Evolutionary conservation across 306 rosid species (phyloP).

Genomic region (Vicia villosa): DNA sequence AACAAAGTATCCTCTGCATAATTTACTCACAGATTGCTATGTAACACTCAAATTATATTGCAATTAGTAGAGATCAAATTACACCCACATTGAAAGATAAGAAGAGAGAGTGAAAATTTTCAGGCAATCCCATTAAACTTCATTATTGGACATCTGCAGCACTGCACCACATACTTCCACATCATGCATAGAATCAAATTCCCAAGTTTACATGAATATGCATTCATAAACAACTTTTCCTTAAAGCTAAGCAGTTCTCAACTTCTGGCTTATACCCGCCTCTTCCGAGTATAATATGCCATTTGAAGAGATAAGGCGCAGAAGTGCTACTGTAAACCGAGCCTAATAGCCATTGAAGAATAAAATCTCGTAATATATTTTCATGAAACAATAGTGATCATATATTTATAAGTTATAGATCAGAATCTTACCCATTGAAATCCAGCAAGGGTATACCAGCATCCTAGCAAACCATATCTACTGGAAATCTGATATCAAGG

Average conservation of each 20-base stretch:
- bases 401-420: conserved; percentile 10
- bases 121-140: not conserved
- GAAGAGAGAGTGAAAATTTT: not conserved
- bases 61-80: not conserved
- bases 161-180: not conserved
- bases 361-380: conserved; percentile 24
- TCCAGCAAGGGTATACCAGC: conserved; percentile 69
- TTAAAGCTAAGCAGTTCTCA: conserved; percentile 44
- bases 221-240: not conserved
- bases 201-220: not conserved
- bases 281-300: conserved; percentile 58
- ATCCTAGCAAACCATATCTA: conserved; percentile 65
- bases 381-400: not conserved
- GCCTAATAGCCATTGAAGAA: conserved; percentile 43
- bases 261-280: conserved; percentile 38
- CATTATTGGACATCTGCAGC: not conserved
- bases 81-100: not conserved
- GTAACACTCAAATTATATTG: not conserved
- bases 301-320: conserved; percentile 58
- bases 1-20: not conserved
- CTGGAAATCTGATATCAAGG: conserved; percentile 51
- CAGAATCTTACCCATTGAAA: conserved; percentile 72
- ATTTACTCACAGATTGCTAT: not conserved
- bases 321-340: conserved; percentile 55
- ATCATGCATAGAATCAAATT: not conserved